A percentile compares a stretch with the other conserved stretches of the same genome.
Conservation (phyloP, 371 early-diverging fungal genomes). For the Circinella minor region DNA sequence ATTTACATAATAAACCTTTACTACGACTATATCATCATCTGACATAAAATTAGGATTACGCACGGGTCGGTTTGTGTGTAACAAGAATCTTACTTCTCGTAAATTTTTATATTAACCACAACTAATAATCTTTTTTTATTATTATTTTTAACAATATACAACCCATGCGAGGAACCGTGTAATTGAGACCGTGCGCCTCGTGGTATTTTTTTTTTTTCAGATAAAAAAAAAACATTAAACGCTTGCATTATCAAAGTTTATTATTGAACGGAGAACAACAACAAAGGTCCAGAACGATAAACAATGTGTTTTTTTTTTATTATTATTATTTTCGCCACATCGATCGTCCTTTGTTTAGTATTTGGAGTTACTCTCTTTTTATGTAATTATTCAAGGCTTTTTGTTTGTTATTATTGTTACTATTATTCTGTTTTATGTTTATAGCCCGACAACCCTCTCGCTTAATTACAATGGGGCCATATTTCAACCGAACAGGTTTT, state of each 20-base stretch:
- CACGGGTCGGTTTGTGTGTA: slow-evolving; percentile 8
- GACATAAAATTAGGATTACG: slow-evolving; percentile 6
- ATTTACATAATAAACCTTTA: too few relatives aligned
- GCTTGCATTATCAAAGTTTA: too few relatives aligned
- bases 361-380: too few relatives aligned
- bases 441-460: too few relatives aligned
- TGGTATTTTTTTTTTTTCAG: background rate
- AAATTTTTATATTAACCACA: too few relatives aligned
- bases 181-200: slow-evolving; percentile 9
- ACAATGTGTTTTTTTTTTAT: background rate
- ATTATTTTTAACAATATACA: background rate
- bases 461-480: too few relatives aligned
- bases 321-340: background rate
- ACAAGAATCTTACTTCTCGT: background rate
- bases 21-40: background rate
- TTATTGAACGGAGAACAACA: background rate
- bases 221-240: too few relatives aligned
- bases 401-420: too few relatives aligned
- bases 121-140: too few relatives aligned
- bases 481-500: too few relatives aligned
- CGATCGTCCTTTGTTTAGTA: slow-evolving; percentile 1
- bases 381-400: too few relatives aligned
- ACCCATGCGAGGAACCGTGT: background rate
- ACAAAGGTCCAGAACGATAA: slow-evolving; percentile 4
- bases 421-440: too few relatives aligned